Evolutionary conservation across 2,329 filamentous ascomycete species (phyloP), one percentile per base, ranked within the genome.

Genomic region (Arthroderma uncinatum): DNA sequence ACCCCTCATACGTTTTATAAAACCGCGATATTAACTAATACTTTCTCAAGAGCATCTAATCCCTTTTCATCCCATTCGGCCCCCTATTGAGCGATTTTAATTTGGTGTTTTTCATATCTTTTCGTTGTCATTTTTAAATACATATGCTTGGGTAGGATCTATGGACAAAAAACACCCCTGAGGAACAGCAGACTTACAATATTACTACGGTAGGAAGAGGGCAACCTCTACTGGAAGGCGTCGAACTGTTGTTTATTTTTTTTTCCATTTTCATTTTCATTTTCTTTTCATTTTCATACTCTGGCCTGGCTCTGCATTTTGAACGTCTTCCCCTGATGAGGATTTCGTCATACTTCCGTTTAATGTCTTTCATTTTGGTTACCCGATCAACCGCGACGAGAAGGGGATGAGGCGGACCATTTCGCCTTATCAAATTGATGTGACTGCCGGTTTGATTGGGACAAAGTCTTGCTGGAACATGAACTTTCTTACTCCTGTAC

Each of bases 211-310:
- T 37, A 37, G 34, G 30, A 53, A 34, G 57, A 57, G 58, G 55
- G 55, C 58, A 42, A 59, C 58, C 55, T 59, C 50, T 30, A 30
- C 39, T 40, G 28, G 55, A 36, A 52, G 52, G 55, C 55, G 55
- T 57, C 39, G 30, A 53, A 53, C 30, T 37, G 50, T 36, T 44
- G n/a, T 12, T 14, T 37, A 4, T 48, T 36, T 52, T 30, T 36
- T 25, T 12, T 9, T 8, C 52, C 40, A 33, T 14, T 16, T 14
- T 16, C 40, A 50, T 39, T 12, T 21, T 30, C 19, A 7, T 44
- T 10, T 36, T 25, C 30, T 16, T 57, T 58, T 12, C 48, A 23
- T 56, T 34, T 14, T 57, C 14, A 23, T 23, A 16, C 42, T n/a
- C 34, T 37, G 21, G 44, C 44, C 44, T 48, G 14, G 23, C 23